phyloP scores from a whole-genome alignment of 2,329 filamentous ascomycete species.

The Penicillium sp. region DNA sequence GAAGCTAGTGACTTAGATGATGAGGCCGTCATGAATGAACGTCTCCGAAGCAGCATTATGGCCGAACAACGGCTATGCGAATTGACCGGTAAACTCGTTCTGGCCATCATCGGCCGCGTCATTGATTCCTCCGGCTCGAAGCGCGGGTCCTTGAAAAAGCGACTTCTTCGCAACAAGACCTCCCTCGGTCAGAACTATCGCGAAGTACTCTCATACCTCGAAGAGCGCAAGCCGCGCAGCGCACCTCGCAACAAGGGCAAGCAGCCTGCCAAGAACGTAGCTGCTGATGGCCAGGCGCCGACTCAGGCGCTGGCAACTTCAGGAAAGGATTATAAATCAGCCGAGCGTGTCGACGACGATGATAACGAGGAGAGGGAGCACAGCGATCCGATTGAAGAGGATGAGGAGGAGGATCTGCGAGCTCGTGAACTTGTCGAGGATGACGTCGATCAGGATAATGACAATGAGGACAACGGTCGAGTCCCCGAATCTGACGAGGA shows the following conservation, averaged over 20 bases:
- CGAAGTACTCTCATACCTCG: slow-evolving; percentile 75
- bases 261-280: slow-evolving; percentile 19
- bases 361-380: slow-evolving; percentile 39
- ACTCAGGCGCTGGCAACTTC: slow-evolving; percentile 15
- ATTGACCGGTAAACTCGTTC: slow-evolving; percentile 76
- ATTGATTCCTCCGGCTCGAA: slow-evolving; percentile 61
- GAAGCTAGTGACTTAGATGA: slow-evolving; percentile 29
- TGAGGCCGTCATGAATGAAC: slow-evolving; percentile 45
- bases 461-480: slow-evolving; percentile 25
- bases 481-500: slow-evolving; percentile 35
- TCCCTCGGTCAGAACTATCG: slow-evolving; percentile 80
- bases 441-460: slow-evolving; percentile 36
- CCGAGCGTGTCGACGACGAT: slow-evolving; percentile 44
- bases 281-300: slow-evolving; percentile 14
- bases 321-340: slow-evolving; percentile 31
- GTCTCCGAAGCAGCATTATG: slow-evolving; percentile 62
- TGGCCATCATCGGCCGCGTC: slow-evolving; percentile 70
- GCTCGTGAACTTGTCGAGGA: slow-evolving; percentile 36
- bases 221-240: slow-evolving; percentile 54
- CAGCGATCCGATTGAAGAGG: slow-evolving; percentile 33
- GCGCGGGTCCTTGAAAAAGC: slow-evolving; percentile 61
- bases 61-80: slow-evolving; percentile 84
- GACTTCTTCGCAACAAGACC: slow-evolving; percentile 73
- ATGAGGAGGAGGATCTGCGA: slow-evolving; percentile 42
- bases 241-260: slow-evolving; percentile 34